Percentiles rank a stretch among this genome's conserved stretches.
These are phyloP conservation scores for Helicostylum pulchrum DNA, from an alignment of 192 early-diverging fungal genomes.

Conservation along the genomic window DNA sequence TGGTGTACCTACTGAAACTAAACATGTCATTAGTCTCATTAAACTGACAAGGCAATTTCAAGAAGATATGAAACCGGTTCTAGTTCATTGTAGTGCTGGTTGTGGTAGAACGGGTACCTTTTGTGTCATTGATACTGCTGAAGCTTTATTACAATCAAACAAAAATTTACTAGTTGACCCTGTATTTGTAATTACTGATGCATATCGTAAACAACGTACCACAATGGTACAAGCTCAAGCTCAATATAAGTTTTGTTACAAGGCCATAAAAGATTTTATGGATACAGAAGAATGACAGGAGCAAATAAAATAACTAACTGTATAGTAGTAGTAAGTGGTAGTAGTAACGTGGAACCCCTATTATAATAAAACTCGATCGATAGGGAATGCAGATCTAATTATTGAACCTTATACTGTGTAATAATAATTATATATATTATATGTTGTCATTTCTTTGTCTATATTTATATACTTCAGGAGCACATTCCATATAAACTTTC, in stretches of 20 bases:
- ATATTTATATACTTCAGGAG: constrained; percentile 1
- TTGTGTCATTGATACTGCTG: constrained; percentile 47
- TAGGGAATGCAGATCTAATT: constrained; percentile 13
- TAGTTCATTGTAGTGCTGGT: constrained; percentile 87
- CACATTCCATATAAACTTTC: constrained; percentile 15
- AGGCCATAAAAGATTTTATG: constrained; percentile 47
- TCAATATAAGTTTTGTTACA: constrained; percentile 82
- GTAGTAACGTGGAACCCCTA: constrained; percentile 12
- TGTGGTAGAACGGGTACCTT: constrained; percentile 87
- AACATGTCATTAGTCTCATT: constrained; percentile 51
- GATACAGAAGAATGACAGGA: too few species aligned
- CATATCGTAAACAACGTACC: constrained; percentile 72
- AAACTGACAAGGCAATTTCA: constrained; percentile 26
- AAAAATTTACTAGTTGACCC: constrained; percentile 47
- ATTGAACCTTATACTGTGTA: too few species aligned
- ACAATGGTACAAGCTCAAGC: constrained; percentile 73
- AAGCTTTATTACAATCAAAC: neutral
- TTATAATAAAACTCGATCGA: constrained; percentile 4
- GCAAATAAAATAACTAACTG: too few species aligned
- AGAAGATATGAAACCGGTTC: constrained; percentile 42
- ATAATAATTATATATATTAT: neutral
- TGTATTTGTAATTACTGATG: constrained; percentile 58
- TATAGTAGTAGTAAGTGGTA: too few species aligned
- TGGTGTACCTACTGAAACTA: constrained; percentile 56
- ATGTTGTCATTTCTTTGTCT: constrained; percentile 18